Percentiles rank a stretch among this genome's conserved stretches.
Conservation (phyloP, 192 early-diverging fungal species). For the Coemansia sp. region DNA sequence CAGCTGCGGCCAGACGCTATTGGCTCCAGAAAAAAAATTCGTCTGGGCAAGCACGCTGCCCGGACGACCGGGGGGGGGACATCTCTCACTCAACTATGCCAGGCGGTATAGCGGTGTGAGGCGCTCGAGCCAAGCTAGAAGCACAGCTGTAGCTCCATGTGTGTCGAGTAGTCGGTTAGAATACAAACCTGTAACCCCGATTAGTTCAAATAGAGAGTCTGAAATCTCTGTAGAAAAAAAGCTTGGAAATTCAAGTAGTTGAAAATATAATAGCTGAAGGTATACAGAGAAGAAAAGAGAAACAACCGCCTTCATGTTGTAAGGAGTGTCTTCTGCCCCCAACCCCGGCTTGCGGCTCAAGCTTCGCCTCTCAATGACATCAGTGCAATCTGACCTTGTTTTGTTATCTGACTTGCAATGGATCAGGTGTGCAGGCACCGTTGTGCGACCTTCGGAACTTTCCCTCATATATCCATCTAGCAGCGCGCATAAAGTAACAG, state of each 20-base stretch:
- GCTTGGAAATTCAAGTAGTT: constrained; percentile 2
- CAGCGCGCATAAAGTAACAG: constrained; percentile 5
- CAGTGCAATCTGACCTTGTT: background rate
- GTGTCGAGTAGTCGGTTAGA: background rate
- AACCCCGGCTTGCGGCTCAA: background rate
- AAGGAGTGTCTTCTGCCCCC: background rate
- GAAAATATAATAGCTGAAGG: background rate
- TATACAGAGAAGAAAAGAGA: background rate
- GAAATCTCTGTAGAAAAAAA: background rate
- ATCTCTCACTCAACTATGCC: background rate
- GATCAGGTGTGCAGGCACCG: background rate
- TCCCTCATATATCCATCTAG: background rate
- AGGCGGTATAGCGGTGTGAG: background rate
- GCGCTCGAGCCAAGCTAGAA: background rate
- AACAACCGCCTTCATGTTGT: background rate
- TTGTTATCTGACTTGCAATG: background rate
- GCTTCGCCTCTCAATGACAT: background rate
- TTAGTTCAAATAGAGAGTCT: background rate
- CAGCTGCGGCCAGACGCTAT: constrained; percentile 8
- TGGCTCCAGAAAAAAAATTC: background rate
- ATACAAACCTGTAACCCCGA: constrained; percentile 4
- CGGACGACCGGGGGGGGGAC: background rate
- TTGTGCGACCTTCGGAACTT: background rate
- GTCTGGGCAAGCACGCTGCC: background rate
- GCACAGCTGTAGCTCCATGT: background rate